Percentiles rank a stretch among this genome's conserved stretches.
phyloP scores from a whole-genome alignment of 1,139 yeast species.

The Candida pseudocylindracea region DNA sequence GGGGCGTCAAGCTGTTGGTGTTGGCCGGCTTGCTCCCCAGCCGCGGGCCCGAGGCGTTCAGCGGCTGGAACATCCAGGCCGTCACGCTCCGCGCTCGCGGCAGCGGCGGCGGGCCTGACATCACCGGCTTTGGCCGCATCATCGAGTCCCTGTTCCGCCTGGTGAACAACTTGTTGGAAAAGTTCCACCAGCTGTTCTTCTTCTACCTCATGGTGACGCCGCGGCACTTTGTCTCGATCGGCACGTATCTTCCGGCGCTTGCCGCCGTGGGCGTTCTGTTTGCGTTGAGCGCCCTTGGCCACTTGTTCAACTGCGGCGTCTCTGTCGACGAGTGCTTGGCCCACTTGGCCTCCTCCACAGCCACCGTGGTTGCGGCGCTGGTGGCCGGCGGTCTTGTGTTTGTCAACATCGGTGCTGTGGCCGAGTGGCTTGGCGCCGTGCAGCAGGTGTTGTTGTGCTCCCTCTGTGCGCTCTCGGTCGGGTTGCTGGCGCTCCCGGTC shows the following conservation, averaged over 20 bases:
- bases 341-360: slow-evolving; percentile 6
- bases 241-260: slow-evolving; percentile 81
- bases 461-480: slow-evolving; percentile 7
- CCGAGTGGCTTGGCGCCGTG: slow-evolving; percentile 1
- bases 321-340: slow-evolving; percentile 7
- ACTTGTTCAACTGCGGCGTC: slow-evolving; percentile 19
- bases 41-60: slow-evolving; percentile 71
- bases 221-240: slow-evolving; percentile 68
- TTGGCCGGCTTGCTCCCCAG: slow-evolving; percentile 38
- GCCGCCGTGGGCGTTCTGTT: slow-evolving; percentile 49
- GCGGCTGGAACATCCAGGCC: slow-evolving; percentile 94
- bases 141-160: slow-evolving; percentile 77
- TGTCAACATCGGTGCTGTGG: slow-evolving; percentile 4
- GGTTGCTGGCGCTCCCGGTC: slow-evolving; percentile 16
- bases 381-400: slow-evolving; percentile 6
- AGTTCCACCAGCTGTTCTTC: slow-evolving; percentile 92
- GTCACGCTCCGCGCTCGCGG: slow-evolving; percentile 48
- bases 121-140: slow-evolving; percentile 81
- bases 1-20: slow-evolving; percentile 48
- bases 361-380: slow-evolving; percentile 3
- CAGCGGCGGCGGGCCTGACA: slow-evolving; percentile 30
- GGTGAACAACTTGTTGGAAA: slow-evolving; percentile 79
- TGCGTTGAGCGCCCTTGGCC: slow-evolving; percentile 47
- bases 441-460: slow-evolving; percentile 3
- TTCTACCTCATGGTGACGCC: slow-evolving; percentile 75